Evolutionary conservation across 306 rosid genomes (phyloP), one percentile per base, ranked within the genome.

Genomic region (Quercus robur): DNA sequence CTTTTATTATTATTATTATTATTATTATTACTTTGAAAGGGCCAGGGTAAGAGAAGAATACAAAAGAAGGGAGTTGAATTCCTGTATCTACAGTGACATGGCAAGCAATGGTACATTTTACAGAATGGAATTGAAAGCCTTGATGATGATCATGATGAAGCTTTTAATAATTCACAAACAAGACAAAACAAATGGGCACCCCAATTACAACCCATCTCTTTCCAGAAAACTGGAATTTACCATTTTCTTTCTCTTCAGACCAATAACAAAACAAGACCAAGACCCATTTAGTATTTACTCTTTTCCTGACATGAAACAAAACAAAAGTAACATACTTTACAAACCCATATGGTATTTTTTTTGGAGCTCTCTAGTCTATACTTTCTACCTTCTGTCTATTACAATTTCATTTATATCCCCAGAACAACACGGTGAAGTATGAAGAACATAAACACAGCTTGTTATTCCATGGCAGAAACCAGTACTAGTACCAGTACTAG

Each of bases 401-500:
- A 76, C 81, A 77, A 81, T 31, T 69, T 70, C 84, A 67, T 77
- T 49, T 49, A 77, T 75, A 78, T 76, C 83, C 74, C 58, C 54
- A 49, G 54, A 11, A 64, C 54, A 23, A 13, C 4, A 14, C 52
- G 25, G 35, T 14, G 18, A 41, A 62, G 61, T 23, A 49, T 26
- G 35, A 23, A 41, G 46, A 41, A 41, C 11, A 41, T 2, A 41
- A 41, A 4, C n/a, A 64, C 51, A 21, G 1, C 54, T 49, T 49
- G 14, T 75, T 54, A 76, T 30, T 23, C 80, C 84, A 91, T 93
- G 97, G 97, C 90, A 56, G 94, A 77, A 70, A 76, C 84, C 33
- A 87, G 85, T 63, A 73, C 74, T 6, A 86, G 86, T 72, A 71
- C 56, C 57, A 64, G 80, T 44, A 70, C 78, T 44, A 75, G 73